Conservation (phyloP, 73 alveolate genomes). For the Uronychia setigera region DNA sequence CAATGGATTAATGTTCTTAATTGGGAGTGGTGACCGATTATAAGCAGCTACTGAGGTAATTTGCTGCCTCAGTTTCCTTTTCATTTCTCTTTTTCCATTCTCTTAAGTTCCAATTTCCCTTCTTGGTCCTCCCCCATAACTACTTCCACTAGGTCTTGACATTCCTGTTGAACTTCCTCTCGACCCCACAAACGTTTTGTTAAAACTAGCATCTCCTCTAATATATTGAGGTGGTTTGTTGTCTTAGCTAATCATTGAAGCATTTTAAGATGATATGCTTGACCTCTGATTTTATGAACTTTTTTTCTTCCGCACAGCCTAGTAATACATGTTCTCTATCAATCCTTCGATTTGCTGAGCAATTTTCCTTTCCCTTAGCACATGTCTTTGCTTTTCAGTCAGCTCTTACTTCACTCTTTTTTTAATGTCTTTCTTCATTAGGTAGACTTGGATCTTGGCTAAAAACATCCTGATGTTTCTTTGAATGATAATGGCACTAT, state of each 20-base stretch:
- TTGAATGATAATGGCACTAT: conserved; percentile 16
- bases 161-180: background rate
- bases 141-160: background rate
- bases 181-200: no score
- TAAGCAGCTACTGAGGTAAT: background rate
- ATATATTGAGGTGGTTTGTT: background rate
- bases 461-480: conserved; percentile 3
- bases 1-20: background rate
- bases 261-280: background rate
- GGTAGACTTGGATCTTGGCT: conserved; percentile 1
- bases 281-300: background rate
- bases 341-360: conserved; percentile 23
- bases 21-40: background rate
- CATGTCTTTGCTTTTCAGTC: conserved; percentile 2
- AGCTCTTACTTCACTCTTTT: background rate
- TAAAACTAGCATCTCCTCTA: background rate
- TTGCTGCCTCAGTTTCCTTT: background rate
- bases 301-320: background rate
- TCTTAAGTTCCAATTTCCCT: background rate
- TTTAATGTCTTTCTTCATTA: background rate
- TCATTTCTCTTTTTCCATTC: background rate
- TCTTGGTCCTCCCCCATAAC: background rate
- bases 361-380: conserved; percentile 11
- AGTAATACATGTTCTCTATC: conserved; percentile 17
- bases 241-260: background rate